Evolutionary conservation across 2,329 filamentous ascomycete genomes (phyloP).

Genomic region (Stachybotrys elegans): DNA sequence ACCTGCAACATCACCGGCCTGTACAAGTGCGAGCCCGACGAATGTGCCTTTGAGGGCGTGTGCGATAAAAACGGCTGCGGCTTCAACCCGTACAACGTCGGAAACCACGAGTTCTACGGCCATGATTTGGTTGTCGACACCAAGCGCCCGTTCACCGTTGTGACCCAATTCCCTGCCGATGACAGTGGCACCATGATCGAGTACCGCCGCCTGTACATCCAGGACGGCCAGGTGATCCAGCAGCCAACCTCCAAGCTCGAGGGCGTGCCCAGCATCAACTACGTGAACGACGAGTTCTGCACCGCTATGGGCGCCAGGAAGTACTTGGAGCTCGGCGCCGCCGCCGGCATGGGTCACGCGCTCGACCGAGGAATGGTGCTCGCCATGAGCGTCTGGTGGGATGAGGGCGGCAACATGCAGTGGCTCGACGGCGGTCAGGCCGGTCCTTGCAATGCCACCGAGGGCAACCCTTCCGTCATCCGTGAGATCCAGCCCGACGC

Average conservation of each 20-base stretch:
- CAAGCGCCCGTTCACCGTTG: slow-evolving; percentile 35
- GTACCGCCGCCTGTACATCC: slow-evolving; percentile 41
- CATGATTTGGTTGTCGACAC: slow-evolving; percentile 25
- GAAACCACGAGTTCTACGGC: slow-evolving; percentile 26
- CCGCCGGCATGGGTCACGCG: slow-evolving; percentile 39
- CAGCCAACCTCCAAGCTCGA: neutral
- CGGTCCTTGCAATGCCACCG: slow-evolving; percentile 48
- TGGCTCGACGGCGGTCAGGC: slow-evolving; percentile 44
- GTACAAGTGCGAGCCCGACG: slow-evolving; percentile 37
- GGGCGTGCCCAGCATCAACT: slow-evolving; percentile 26
- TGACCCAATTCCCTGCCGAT: slow-evolving; percentile 43
- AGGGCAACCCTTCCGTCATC: slow-evolving; percentile 47
- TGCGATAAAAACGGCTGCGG: slow-evolving; percentile 40
- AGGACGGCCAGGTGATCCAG: slow-evolving; percentile 20
- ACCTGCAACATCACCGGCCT: slow-evolving; percentile 39
- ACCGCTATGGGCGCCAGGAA: slow-evolving; percentile 20
- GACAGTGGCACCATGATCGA: slow-evolving; percentile 38
- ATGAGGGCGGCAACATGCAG: slow-evolving; percentile 43
- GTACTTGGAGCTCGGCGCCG: slow-evolving; percentile 33
- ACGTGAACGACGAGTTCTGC: slow-evolving; percentile 31
- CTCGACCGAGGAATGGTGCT: slow-evolving; percentile 45
- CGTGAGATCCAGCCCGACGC: slow-evolving; percentile 39
- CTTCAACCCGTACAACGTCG: slow-evolving; percentile 35
- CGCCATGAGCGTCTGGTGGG: slow-evolving; percentile 50
- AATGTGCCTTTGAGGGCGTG: slow-evolving; percentile 31